Conservation (phyloP, 1,284 basidiomycete species). For the Pseudozyma pruni region DNA sequence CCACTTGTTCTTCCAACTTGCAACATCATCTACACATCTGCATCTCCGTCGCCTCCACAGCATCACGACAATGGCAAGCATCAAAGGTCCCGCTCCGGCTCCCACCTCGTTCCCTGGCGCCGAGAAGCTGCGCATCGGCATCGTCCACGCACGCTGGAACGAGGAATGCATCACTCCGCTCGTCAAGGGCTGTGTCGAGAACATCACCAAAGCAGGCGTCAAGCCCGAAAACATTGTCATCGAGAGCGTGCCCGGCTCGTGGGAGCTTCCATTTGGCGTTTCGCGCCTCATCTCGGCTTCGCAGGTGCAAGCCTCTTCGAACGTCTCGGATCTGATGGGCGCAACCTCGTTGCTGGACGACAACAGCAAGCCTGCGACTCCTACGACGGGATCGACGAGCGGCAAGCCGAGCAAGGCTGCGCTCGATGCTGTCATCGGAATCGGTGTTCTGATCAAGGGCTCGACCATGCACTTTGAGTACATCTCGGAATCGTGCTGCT, state of each 20-base stretch:
- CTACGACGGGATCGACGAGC: neutral
- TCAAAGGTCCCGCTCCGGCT: conserved; percentile 64
- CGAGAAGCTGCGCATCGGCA: conserved; percentile 60
- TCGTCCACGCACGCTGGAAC: conserved; percentile 77
- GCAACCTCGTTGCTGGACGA: conserved; percentile 70
- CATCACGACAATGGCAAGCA: conserved; percentile 37
- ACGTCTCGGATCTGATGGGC: conserved; percentile 81
- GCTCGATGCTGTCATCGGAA: conserved; percentile 91
- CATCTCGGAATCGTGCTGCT: conserved; percentile 90
- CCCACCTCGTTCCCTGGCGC: conserved; percentile 63
- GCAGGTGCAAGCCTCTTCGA: conserved; percentile 79
- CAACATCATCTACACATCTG: neutral
- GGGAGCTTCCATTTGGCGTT: conserved; percentile 63
- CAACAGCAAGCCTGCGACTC: conserved; percentile 23
- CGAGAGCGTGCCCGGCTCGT: conserved; percentile 84
- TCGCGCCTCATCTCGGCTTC: conserved; percentile 78
- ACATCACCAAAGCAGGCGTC: conserved; percentile 85
- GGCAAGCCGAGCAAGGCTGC: conserved; percentile 38
- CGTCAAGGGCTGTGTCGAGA: conserved; percentile 78
- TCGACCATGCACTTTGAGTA: conserved; percentile 72
- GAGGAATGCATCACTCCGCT: conserved; percentile 84
- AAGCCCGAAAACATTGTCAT: conserved; percentile 88
- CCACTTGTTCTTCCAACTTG: neutral
- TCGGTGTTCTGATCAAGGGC: conserved; percentile 95
- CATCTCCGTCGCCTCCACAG: neutral